Evolutionary conservation across 2,329 filamentous ascomycete genomes (phyloP).

Genomic region (Mollisia scopiformis): DNA sequence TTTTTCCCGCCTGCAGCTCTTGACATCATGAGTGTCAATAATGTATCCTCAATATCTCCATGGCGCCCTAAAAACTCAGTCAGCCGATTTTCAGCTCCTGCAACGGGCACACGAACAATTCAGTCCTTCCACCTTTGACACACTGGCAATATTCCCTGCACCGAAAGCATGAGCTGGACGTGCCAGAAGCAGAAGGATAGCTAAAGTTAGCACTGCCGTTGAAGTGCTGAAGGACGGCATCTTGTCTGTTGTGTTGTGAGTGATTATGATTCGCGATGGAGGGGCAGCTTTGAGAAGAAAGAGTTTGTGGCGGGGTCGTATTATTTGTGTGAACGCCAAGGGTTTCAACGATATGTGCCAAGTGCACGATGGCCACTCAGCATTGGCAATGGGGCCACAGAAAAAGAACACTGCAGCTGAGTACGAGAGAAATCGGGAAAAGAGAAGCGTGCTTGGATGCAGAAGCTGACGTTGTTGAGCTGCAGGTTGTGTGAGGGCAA

Average conservation of each 20-base stretch:
- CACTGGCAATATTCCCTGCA: conserved; percentile 83
- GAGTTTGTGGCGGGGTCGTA: neutral
- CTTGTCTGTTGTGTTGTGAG: conserved; percentile 16
- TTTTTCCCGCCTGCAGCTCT: conserved; percentile 71
- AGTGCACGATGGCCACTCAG: neutral
- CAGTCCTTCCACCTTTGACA: conserved; percentile 79
- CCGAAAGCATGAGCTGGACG: conserved; percentile 77
- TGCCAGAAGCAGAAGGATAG: conserved; percentile 68
- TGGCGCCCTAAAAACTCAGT: conserved; percentile 63
- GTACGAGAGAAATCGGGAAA: neutral
- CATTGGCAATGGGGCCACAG: neutral
- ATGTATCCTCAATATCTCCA: conserved; percentile 90
- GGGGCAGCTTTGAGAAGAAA: neutral
- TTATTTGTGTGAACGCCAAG: conserved; percentile 6
- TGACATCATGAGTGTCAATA: conserved; percentile 71
- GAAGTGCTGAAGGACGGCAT: conserved; percentile 35
- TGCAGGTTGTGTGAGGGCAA: neutral
- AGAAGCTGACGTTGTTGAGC: neutral
- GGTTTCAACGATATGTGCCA: neutral
- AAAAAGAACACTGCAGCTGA: neutral
- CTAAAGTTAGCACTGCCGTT: conserved; percentile 40
- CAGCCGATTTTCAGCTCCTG: conserved; percentile 1
- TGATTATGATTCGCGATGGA: conserved; percentile 6
- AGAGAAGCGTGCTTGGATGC: neutral
- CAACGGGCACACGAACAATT: conserved; percentile 62